Conservation (phyloP, 164 flowering plant species). For the Berberis thunbergii region DNA sequence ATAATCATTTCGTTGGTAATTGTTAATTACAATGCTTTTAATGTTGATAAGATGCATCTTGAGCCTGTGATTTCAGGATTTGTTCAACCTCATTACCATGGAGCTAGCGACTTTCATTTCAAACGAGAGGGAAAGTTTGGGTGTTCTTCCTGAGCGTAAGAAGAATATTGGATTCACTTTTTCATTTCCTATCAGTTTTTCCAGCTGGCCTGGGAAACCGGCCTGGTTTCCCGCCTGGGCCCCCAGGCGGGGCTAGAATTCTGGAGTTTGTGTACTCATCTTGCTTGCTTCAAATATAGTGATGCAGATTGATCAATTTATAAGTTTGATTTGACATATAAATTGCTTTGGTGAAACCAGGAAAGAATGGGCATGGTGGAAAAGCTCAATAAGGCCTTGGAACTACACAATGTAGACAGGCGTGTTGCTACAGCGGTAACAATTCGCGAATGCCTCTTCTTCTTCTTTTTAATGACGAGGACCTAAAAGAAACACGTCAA, state of each 20-base stretch:
- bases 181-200: constrained; percentile 28
- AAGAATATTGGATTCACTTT: constrained; percentile 44
- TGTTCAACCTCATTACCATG: constrained; percentile 39
- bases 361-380: constrained; percentile 23
- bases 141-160: constrained; percentile 8
- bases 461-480: background rate
- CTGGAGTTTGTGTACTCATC: constrained; percentile 12
- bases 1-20: background rate
- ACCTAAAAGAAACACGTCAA: too few relatives aligned
- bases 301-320: background rate
- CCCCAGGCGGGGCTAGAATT: constrained; percentile 38
- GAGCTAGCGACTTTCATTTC: constrained; percentile 36
- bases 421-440: constrained; percentile 31
- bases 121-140: constrained; percentile 13
- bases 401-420: constrained; percentile 36
- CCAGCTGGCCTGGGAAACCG: constrained; percentile 15
- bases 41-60: background rate
- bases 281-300: background rate
- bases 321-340: background rate
- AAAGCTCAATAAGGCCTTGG: constrained; percentile 33
- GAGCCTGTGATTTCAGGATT: constrained; percentile 25
- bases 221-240: constrained; percentile 41
- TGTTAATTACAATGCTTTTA: background rate
- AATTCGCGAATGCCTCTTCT: too few relatives aligned
- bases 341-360: constrained; percentile 14